These are phyloP conservation scores for Neurospora sp. DNA, from an alignment of 495 filamentous ascomycete genomes.

Conservation along the genomic window DNA sequence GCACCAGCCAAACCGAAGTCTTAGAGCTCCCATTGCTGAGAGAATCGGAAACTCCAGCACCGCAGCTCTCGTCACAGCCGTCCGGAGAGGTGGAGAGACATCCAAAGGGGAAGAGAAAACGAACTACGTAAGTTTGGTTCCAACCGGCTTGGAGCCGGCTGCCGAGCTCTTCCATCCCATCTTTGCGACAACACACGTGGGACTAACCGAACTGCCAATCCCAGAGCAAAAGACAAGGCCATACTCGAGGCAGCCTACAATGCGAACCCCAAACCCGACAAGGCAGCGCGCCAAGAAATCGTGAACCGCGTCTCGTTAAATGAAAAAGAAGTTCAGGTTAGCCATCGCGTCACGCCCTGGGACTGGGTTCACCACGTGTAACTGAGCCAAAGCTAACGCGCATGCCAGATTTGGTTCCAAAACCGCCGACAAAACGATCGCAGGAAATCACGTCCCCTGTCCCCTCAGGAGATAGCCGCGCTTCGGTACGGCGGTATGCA, in stretches of 20 bases:
- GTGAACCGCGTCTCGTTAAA: constrained; percentile 77
- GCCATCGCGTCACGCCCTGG: constrained; percentile 16
- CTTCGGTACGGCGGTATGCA: constrained; percentile 47
- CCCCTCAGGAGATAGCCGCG: constrained; percentile 66
- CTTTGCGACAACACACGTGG: neutral
- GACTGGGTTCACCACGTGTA: neutral
- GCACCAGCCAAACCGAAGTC: neutral
- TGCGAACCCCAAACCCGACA: constrained; percentile 84
- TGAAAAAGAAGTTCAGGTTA: constrained; percentile 96
- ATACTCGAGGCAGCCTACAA: constrained; percentile 83
- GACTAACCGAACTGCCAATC: constrained; percentile 8
- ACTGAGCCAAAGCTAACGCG: neutral
- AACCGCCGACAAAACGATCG: constrained; percentile 92
- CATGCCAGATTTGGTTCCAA: constrained; percentile 91
- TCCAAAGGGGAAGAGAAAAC: constrained; percentile 43
- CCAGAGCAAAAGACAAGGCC: constrained; percentile 77
- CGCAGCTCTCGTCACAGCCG: neutral
- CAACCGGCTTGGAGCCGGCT: neutral
- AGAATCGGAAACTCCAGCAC: neutral
- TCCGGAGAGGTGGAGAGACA: constrained; percentile 18
- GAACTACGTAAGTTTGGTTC: constrained; percentile 37
- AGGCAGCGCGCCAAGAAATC: constrained; percentile 72
- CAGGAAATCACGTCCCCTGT: constrained; percentile 77
- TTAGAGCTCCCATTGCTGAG: neutral
- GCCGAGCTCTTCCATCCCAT: neutral